Base-by-base conservation (phyloP, 2,329 filamentous ascomycete species). In the Paraphaeosphaeria minitans region DNA sequence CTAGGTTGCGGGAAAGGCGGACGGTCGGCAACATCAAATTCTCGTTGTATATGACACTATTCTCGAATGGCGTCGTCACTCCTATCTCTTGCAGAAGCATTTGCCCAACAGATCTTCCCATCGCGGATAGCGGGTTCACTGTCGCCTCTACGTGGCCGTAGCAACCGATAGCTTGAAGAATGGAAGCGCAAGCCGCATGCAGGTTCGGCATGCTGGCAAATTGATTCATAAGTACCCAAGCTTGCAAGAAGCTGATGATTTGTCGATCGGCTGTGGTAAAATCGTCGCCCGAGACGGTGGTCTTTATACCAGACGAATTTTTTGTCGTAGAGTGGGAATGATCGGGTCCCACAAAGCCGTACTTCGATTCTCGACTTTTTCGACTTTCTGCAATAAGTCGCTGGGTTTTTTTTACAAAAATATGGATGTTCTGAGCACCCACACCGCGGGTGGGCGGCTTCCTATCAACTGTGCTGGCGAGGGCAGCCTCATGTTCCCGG, bases 1-100 rank as follows among this genome's bases (percentile, higher is more conserved):
- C 76, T 9, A 82, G 59, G 37, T 80, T 80, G 31, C 77, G 79
- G 19, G 78, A 79, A 33, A 78, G 69, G 29, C 80, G 75, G 12
- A 79, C 76, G 27, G 73, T 78, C 1, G 85, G 85, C 21, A 87
- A 78, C 62, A 82, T 77, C 13, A 87, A 72, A 55, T 80, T 65
- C 57, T 81, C 78, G 70, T 83, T 83, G 73, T 90, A 91, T 3
- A 88, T 82, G 4, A 85, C 80, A 3, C 83, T 83, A 49, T 91
- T 85, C 66, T 93, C 89, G 84, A 88, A 91, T 0, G 90, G 89
- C 8, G 85, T 78, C 43, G 92, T 83, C 54, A 87, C 85, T 12
- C 90, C 90, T 42, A 93, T 81, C 72, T 95, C 91, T 68, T 93
- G 89, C 31, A 95, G 76, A 62, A 93, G 92, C 1, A 85, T 82